These are phyloP conservation scores for Vaccinium vitisidaea DNA, from an alignment of 148 eudicot genomes.

Conservation along the genomic window DNA sequence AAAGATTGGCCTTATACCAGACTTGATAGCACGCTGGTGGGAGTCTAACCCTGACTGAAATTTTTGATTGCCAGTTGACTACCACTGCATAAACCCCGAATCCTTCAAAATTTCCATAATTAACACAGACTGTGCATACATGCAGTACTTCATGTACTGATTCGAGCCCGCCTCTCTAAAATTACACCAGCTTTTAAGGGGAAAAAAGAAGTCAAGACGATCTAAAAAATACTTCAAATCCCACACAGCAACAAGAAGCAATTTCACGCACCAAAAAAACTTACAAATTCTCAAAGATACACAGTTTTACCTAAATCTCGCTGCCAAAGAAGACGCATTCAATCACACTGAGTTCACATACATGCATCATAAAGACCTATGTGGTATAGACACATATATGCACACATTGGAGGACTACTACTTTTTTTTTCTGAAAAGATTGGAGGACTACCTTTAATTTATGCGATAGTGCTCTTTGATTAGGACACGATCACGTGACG, in stretches of 20 bases:
- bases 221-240: neutral
- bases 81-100: neutral
- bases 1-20: neutral
- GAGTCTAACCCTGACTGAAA: neutral
- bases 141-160: neutral
- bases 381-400: neutral
- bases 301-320: neutral
- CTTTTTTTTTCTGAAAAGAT: neutral
- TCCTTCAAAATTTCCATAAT: too few species aligned
- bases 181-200: neutral
- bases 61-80: neutral
- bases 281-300: neutral
- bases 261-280: neutral
- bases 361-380: too few species aligned
- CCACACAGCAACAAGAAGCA: neutral
- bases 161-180: neutral
- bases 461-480: neutral
- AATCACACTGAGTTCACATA: neutral
- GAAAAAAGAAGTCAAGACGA: neutral
- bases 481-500: slow-evolving; percentile 7
- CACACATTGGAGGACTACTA: neutral
- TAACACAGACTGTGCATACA: neutral
- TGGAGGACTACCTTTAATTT: neutral
- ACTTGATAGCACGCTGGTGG: neutral
- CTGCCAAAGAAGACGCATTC: neutral